Base-by-base conservation (phyloP, 2,329 filamentous ascomycete genomes). In the Neofusicoccum sp. region DNA sequence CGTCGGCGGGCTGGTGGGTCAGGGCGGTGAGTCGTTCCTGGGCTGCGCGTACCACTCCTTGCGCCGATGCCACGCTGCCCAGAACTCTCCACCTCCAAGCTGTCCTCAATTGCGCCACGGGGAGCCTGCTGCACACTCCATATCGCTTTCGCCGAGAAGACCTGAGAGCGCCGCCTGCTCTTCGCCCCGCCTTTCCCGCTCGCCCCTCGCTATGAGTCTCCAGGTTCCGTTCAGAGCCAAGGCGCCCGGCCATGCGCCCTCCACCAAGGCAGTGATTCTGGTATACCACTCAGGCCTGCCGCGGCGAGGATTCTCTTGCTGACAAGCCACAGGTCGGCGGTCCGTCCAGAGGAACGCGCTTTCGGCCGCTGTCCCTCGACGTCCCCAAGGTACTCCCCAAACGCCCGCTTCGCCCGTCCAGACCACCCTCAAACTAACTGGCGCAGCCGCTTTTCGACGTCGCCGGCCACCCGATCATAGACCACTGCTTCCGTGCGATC, bases 391-490 rank as follows among this genome's bases (percentile, higher is more conserved):
- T 93, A 63, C 20, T 48, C 38, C 64, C 26, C 30, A 56, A 33
- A 43, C 51, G 51, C 24, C 26, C 26, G 51, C 51, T 62, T 41
- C 62, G 58, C 62, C 26, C 34, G 48, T 47, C 47, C 53, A 60
- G 58, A 49, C 28, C 67, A 64, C 65, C 62, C 60, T 68, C 67
- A 64, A 56, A 63, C 53, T 65, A 68, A 63, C 60, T 34, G 54
- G 44, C 53, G 64, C 70, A 96, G 91, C 95, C 95, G 65, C 90
- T 99, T 68, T 98, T 99, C 81, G 93, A 97, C 76, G 92, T 99
- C 72, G 95, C 95, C 68, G 95, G 95, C 69, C 95, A 99, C 79
- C 92, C 93, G 69, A 98, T 99, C 80, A 92, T 98, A 81, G 93
- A 93, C 84, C 95, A 99, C 83, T 96, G 93, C 82, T 86, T 99